Evolutionary conservation across 2,329 filamentous ascomycete genomes (phyloP).

Genomic region (Dactylellina cionopaga): DNA sequence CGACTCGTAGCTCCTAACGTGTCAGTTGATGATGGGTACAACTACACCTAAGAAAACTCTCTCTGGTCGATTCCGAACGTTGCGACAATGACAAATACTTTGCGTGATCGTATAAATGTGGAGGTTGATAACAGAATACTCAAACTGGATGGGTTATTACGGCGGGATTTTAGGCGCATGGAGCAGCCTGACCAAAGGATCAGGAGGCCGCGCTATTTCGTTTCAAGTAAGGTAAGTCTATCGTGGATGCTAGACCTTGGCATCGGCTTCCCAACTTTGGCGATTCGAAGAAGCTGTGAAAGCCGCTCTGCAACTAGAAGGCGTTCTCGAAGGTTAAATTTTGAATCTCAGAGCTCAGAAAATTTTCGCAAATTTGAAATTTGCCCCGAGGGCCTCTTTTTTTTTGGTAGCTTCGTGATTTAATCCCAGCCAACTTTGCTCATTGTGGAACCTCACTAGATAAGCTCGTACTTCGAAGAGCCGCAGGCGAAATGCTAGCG

Average conservation of each 20-base stretch:
- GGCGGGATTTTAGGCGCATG: conserved; percentile 35
- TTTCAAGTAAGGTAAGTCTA: conserved; percentile 35
- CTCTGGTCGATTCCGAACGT: conserved; percentile 29
- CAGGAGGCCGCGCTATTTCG: conserved; percentile 39
- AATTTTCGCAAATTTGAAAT: no score
- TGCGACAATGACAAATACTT: conserved; percentile 48
- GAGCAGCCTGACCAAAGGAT: conserved; percentile 37
- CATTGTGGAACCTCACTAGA: neutral
- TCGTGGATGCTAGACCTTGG: conserved; percentile 19
- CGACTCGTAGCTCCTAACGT: no score
- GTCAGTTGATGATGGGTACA: no score
- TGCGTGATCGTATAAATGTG: conserved; percentile 7
- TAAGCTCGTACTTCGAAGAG: neutral
- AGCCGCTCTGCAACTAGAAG: no score
- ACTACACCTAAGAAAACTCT: no score
- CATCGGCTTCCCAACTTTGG: neutral
- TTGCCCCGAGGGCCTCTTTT: no score
- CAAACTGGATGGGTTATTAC: conserved; percentile 18
- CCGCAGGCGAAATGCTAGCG: no score
- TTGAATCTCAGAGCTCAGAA: no score
- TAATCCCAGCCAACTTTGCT: no score
- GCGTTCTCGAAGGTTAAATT: neutral
- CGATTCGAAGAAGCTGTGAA: no score
- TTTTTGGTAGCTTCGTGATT: no score
- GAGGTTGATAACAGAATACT: conserved; percentile 8